Evolutionary conservation across 2,329 filamentous ascomycete genomes (phyloP).

Genomic region (Exophiala sp.): DNA sequence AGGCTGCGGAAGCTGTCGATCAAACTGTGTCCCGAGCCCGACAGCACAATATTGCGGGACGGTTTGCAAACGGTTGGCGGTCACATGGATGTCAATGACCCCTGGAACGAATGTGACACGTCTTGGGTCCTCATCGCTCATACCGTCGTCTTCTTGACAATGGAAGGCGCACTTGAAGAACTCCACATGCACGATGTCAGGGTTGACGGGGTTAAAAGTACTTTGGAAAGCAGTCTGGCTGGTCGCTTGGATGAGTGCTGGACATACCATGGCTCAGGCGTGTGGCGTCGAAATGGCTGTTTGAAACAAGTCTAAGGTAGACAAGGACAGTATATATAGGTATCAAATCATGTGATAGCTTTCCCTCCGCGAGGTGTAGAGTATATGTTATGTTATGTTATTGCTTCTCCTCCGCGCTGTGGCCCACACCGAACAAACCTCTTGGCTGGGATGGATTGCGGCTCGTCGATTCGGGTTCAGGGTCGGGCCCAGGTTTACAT

Average conservation of each 20-base stretch:
- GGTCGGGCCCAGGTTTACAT: too few relatives aligned
- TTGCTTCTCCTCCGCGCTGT: too few relatives aligned
- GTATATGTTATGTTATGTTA: too few relatives aligned
- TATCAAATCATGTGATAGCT: too few relatives aligned
- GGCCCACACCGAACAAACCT: too few relatives aligned
- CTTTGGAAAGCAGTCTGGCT: constrained; percentile 15
- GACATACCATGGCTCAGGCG: constrained; percentile 15
- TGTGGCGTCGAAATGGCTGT: constrained; percentile 10
- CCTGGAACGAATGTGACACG: constrained; percentile 52
- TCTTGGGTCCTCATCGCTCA: constrained; percentile 45
- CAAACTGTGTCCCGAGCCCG: constrained; percentile 43
- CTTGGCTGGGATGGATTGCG: too few relatives aligned
- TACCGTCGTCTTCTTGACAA: constrained; percentile 29
- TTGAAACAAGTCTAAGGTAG: too few relatives aligned
- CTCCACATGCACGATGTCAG: constrained; percentile 25
- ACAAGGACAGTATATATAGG: too few relatives aligned
- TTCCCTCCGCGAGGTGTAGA: too few relatives aligned
- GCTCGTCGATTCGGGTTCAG: too few relatives aligned
- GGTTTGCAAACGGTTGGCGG: constrained; percentile 32
- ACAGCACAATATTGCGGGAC: constrained; percentile 37
- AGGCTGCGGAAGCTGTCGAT: constrained; percentile 51
- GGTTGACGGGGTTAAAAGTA: constrained; percentile 18
- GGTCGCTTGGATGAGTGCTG: constrained; percentile 15
- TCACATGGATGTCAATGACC: constrained; percentile 39
- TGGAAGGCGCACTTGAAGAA: constrained; percentile 14